phyloP scores from a whole-genome alignment of 306 rosid species.

The Rubus parviflorus region DNA sequence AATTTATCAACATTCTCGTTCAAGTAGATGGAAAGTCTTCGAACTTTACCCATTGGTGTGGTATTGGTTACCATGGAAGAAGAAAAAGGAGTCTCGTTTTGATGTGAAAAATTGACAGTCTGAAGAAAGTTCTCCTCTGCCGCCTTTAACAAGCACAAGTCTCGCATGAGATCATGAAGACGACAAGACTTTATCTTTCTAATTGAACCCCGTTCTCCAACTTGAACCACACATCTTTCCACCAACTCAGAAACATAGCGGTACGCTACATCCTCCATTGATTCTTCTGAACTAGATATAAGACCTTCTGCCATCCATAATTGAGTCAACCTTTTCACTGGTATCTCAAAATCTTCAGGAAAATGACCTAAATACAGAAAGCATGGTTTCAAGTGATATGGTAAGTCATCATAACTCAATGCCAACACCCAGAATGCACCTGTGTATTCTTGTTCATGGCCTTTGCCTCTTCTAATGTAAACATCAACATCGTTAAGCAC shows the following conservation, averaged over 20 bases:
- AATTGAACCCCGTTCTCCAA: slow-evolving; percentile 36
- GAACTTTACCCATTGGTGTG: slow-evolving; percentile 23
- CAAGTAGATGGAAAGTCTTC: slow-evolving; percentile 43
- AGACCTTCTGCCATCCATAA: slow-evolving; percentile 42
- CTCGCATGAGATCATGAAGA: slow-evolving; percentile 59
- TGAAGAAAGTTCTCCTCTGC: slow-evolving; percentile 37
- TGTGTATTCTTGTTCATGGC: slow-evolving; percentile 19
- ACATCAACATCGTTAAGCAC: slow-evolving; percentile 20
- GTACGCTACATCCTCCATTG: slow-evolving; percentile 47
- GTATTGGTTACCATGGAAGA: slow-evolving; percentile 13
- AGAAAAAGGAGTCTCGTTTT: neutral
- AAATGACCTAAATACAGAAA: slow-evolving; percentile 48
- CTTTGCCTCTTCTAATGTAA: slow-evolving; percentile 31
- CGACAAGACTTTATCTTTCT: slow-evolving; percentile 48
- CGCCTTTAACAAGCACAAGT: slow-evolving; percentile 45
- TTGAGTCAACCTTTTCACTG: slow-evolving; percentile 34
- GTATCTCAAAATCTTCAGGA: slow-evolving; percentile 47
- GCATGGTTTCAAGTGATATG: slow-evolving; percentile 47
- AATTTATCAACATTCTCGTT: slow-evolving; percentile 15
- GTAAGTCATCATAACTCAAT: slow-evolving; percentile 50
- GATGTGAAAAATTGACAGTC: neutral
- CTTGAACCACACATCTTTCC: slow-evolving; percentile 50
- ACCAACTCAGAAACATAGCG: slow-evolving; percentile 33
- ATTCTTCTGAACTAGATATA: slow-evolving; percentile 4
- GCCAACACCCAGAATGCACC: slow-evolving; percentile 30